Conservation (phyloP, 2,329 filamentous ascomycete species). For the Xylariaceae sp. region DNA sequence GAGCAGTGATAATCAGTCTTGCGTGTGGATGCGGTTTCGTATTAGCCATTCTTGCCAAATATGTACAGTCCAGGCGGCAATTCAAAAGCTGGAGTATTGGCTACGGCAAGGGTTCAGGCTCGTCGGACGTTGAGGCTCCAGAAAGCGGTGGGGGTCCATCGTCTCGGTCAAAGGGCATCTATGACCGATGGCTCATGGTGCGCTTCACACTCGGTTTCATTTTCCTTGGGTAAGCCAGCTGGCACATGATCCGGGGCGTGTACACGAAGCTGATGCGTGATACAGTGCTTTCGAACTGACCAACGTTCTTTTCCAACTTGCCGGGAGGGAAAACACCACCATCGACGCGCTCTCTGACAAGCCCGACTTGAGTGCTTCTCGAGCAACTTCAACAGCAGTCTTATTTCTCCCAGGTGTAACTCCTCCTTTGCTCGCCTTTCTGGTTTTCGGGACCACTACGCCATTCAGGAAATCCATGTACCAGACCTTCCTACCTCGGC, state of each 20-base stretch:
- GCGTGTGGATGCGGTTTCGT: slow-evolving; percentile 32
- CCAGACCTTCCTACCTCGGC: slow-evolving; percentile 14
- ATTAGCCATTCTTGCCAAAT: slow-evolving; percentile 35
- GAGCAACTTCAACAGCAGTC: slow-evolving; percentile 27
- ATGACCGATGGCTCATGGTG: slow-evolving; percentile 40
- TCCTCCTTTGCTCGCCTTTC: slow-evolving; percentile 31
- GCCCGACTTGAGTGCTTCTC: slow-evolving; percentile 29
- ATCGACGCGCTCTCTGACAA: slow-evolving; percentile 19
- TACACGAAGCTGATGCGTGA: slow-evolving; percentile 35
- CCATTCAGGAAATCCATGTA: slow-evolving; percentile 28
- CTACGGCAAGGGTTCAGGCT: slow-evolving; percentile 21
- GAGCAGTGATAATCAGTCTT: slow-evolving; percentile 35
- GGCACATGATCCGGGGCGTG: too few species aligned
- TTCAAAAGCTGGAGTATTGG: slow-evolving; percentile 27
- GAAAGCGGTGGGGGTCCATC: not conserved
- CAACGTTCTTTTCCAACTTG: slow-evolving; percentile 13
- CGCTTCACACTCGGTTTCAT: slow-evolving; percentile 42
- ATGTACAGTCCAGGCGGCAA: slow-evolving; percentile 33
- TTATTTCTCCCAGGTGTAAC: slow-evolving; percentile 36
- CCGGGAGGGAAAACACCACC: slow-evolving; percentile 26
- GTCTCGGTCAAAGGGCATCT: slow-evolving; percentile 26
- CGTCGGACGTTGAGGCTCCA: too few species aligned
- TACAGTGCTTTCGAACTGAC: slow-evolving; percentile 34
- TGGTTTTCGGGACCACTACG: slow-evolving; percentile 38
- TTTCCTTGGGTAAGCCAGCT: slow-evolving; percentile 30